Base-by-base conservation (phyloP, 2,329 filamentous ascomycete species). In the Fusarium newnesense region DNA sequence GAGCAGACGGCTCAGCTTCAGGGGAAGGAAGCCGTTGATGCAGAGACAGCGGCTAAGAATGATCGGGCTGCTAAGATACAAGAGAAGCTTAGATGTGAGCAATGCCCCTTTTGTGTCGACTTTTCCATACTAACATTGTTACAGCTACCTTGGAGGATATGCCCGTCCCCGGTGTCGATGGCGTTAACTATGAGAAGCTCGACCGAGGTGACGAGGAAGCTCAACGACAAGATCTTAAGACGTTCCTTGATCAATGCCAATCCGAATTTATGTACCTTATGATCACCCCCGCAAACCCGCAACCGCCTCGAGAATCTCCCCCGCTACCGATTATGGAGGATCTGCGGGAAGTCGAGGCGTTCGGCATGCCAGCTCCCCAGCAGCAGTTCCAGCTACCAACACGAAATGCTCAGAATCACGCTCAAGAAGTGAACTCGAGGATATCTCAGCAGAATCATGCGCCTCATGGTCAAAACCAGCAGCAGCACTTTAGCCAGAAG, bases 1-100 rank as follows among this genome's bases (percentile, higher is more conserved):
- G 93, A 94, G 72, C 94, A 97, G 84, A 88, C 93, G 28, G 88
- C 89, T 60, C 92, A 95, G 83, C 86, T 90, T 69, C 93, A 91
- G 73, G 83, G 87, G 49, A 64, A 70, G 10, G 69, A 69, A 13
- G 76, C 76, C 15, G 65, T 73, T 24, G 85, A 87, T 30, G 85
- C 81, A 76, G 79, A 79, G 30, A 79, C 80, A n/a, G 72, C 85
- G 80, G 79, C 83, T 19, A 86, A 88, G 68, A 87, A 87, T 69
- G 87, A 89, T 60, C 84, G 87, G 57, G 84, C 85, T 12, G 81
- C 87, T 21, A 83, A 88, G 78, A 86, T 90, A 40, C 84, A 89
- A 70, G 88, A 91, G 75, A 88, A 88, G 79, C 81, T 90, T 28
- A 84, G 86, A 77, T 83, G 89, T 91, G 79, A 72, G 79, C 64